Evolutionary conservation across 2,329 filamentous ascomycete species (phyloP), one percentile per base, ranked within the genome.

Genomic region (Pseudogymnoascus sp.): DNA sequence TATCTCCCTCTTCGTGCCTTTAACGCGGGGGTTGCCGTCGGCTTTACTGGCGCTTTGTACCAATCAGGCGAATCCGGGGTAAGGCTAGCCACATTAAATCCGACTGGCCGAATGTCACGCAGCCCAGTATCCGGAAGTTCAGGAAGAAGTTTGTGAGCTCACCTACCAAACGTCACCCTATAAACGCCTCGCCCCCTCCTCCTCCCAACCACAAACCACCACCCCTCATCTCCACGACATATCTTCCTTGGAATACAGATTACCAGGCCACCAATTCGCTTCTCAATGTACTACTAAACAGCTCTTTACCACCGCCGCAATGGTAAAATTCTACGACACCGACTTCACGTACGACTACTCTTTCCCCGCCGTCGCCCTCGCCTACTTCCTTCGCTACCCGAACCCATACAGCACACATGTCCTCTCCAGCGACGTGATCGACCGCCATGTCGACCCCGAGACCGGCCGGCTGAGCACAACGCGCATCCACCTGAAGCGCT

Each of bases 361-460:
- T 59, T 93, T 93, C 78, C 87, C 89, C 66, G 90, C 90, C 74
- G 90, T 95, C 66, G 91, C 90, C 59, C 87, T 95, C 75, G 90
- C 90, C 78, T 95, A 91, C 82, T 95, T 93, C 78, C 87, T 95
- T 60, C 89, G 90, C 68, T 95, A 95, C 77, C 91, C 89, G 65
- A 95, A 93, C 72, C 90, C 90, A 6, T 93, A 93, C 78, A 88
- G 87, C 68, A 86, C 84, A 67, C 90, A 95, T 78, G 90, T 95
- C 61, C 80, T 92, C 70, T 91, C 89, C 72, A 92, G 89, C 75
- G 90, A 95, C 75, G 91, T 89, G 70, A 90, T 95, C 74, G 84
- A 85, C 59, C 88, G 86, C 67, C 80, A 83, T 74, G 84, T 91
- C 76, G 90, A 93, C 75, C 82, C 87, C 6, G 78, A 77, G n/a